phyloP scores from a whole-genome alignment of 345 rosid genomes.

The Clausena lansium region DNA sequence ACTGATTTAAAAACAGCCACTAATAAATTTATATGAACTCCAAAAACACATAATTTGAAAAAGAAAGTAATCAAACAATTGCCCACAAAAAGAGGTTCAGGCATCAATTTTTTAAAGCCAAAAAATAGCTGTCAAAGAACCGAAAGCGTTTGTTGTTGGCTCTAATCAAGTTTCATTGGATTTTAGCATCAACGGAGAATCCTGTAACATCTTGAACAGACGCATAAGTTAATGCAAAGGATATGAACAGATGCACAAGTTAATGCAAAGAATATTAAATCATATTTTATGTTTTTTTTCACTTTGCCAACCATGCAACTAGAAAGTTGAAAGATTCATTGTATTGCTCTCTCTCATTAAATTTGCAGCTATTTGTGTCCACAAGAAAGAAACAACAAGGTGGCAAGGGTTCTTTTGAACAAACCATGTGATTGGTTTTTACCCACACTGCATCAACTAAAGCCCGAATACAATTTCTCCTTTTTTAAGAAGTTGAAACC shows the following conservation, averaged over 20 bases:
- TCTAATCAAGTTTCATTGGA: not conserved
- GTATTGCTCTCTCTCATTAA: not conserved
- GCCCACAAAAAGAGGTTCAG: not conserved
- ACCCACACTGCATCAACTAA: not conserved
- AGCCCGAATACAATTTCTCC: not conserved
- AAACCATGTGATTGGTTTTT: not conserved
- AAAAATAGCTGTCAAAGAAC: conserved; percentile 10
- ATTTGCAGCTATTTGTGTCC: not conserved
- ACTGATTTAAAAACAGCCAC: not conserved
- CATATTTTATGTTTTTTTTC: not conserved
- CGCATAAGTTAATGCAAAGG: not conserved
- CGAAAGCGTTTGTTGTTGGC: not conserved
- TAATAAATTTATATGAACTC: too few species aligned
- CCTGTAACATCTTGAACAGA: not conserved
- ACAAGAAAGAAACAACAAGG: not conserved
- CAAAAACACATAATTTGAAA: not conserved
- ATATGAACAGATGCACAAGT: not conserved
- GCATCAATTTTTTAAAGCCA: not conserved
- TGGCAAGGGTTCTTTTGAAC: not conserved
- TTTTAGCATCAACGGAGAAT: not conserved
- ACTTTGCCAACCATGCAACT: not conserved
- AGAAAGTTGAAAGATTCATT: not conserved
- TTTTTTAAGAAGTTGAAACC: not conserved
- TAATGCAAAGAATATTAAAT: not conserved
- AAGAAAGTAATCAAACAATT: not conserved